phyloP scores from a whole-genome alignment of 1,284 basidiomycete genomes.

The Pseudozyma tsukubaensis region DNA sequence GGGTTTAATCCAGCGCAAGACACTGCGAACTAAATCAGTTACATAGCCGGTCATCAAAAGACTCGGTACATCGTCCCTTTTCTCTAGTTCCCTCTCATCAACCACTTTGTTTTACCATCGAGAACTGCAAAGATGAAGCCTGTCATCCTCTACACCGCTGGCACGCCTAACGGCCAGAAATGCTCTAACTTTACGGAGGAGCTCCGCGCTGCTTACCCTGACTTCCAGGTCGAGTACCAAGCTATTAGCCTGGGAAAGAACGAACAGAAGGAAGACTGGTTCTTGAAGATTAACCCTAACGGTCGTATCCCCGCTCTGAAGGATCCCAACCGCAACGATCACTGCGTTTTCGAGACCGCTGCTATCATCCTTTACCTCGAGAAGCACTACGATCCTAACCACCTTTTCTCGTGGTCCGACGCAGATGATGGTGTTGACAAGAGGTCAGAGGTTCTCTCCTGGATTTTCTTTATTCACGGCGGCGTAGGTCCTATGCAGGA shows the following conservation, averaged over 20 bases:
- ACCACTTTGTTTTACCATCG: not conserved
- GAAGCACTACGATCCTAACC: slow-evolving; percentile 57
- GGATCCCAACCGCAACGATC: slow-evolving; percentile 48
- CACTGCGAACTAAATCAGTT: not conserved
- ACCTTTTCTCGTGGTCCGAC: slow-evolving; percentile 50
- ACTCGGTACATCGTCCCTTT: not conserved
- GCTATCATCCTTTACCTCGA: slow-evolving; percentile 60
- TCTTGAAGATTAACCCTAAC: slow-evolving; percentile 62
- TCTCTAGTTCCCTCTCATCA: not conserved
- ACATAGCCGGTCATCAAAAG: slow-evolving; percentile 3
- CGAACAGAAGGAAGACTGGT: slow-evolving; percentile 59
- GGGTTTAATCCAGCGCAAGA: not conserved
- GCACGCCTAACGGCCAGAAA: slow-evolving; percentile 52
- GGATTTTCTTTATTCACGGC: slow-evolving; percentile 54
- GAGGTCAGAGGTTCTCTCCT: slow-evolving; percentile 30
- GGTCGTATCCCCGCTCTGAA: slow-evolving; percentile 60
- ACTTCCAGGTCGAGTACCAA: slow-evolving; percentile 43
- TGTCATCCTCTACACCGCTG: slow-evolving; percentile 52
- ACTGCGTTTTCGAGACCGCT: slow-evolving; percentile 51
- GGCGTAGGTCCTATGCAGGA: slow-evolving; percentile 56
- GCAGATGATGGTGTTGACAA: slow-evolving; percentile 42
- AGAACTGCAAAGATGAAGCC: slow-evolving; percentile 35
- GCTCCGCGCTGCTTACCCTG: slow-evolving; percentile 48
- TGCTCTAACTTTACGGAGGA: slow-evolving; percentile 55
- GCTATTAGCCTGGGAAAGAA: slow-evolving; percentile 40